Evolutionary conservation across 2,329 filamentous ascomycete species (phyloP).

Genomic region (Alternaria brassicae): DNA sequence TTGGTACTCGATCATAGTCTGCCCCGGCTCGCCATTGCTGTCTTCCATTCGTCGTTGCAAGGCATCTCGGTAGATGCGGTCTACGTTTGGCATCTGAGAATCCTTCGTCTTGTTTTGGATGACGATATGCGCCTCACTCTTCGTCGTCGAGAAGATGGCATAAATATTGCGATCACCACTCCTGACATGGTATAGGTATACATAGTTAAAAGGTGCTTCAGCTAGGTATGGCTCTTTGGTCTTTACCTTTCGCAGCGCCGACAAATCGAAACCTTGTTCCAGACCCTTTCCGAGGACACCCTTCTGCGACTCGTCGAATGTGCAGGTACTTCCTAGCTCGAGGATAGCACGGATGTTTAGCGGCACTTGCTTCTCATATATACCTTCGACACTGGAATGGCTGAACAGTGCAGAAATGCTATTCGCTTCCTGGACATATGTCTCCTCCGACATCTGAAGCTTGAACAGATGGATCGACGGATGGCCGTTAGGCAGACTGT

Average conservation of each 20-base stretch:
- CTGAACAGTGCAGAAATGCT: constrained; percentile 86
- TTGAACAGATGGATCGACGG: constrained; percentile 94
- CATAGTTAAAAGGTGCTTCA: constrained; percentile 76
- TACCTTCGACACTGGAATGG: constrained; percentile 92
- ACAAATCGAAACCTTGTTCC: constrained; percentile 91
- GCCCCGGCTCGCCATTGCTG: constrained; percentile 73
- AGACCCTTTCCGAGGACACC: constrained; percentile 92
- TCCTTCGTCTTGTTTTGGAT: constrained; percentile 86
- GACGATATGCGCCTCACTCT: constrained; percentile 81
- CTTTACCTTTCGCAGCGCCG: constrained; percentile 72
- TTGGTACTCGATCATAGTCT: constrained; percentile 85
- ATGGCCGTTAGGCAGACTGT: constrained; percentile 93
- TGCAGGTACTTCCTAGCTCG: constrained; percentile 88
- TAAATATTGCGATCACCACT: constrained; percentile 93
- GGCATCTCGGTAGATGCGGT: constrained; percentile 84
- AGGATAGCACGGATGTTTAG: constrained; percentile 86
- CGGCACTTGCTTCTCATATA: constrained; percentile 94
- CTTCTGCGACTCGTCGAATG: constrained; percentile 87
- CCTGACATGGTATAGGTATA: constrained; percentile 92
- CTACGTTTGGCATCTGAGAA: constrained; percentile 84
- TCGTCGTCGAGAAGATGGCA: constrained; percentile 85
- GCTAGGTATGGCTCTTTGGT: constrained; percentile 78
- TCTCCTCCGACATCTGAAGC: constrained; percentile 85
- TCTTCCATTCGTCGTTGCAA: constrained; percentile 71
- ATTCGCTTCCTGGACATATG: constrained; percentile 83